phyloP scores from a whole-genome alignment of 2,329 filamentous ascomycete species.

The Penicillium sp. region DNA sequence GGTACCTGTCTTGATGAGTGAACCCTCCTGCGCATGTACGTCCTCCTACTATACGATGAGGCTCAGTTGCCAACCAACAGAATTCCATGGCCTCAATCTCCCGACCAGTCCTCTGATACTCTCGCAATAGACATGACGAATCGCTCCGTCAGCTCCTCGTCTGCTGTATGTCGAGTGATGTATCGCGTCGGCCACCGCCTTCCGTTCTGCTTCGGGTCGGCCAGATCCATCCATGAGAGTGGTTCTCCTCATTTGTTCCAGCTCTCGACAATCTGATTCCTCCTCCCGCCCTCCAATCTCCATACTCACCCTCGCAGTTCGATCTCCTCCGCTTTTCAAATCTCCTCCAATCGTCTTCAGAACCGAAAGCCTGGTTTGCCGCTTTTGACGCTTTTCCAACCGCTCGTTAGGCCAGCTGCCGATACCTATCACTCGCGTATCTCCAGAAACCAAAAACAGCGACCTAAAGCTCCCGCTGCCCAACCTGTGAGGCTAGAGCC shows the following conservation, averaged over 20 bases:
- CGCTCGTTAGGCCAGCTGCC: background rate
- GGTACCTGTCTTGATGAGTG: background rate
- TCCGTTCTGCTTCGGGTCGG: background rate
- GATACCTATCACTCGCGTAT: conserved; percentile 8
- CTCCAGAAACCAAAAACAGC: conserved; percentile 11
- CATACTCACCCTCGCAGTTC: background rate
- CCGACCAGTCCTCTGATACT: background rate
- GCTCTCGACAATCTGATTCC: background rate
- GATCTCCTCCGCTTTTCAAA: background rate
- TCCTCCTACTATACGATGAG: background rate
- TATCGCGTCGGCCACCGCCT: conserved; percentile 12
- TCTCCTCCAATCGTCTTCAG: conserved; percentile 9
- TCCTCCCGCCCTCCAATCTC: background rate
- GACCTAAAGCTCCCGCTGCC: conserved; percentile 34
- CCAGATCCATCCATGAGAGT: background rate
- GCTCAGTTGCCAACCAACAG: conserved; percentile 1
- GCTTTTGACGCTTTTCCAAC: conserved; percentile 22
- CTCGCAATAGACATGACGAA: background rate
- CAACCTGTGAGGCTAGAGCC: conserved; percentile 46
- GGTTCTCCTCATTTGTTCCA: background rate
- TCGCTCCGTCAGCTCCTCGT: background rate
- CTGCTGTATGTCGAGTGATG: background rate
- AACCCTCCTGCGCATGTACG: background rate
- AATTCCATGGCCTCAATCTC: background rate
- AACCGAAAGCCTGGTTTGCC: conserved; percentile 18